Conservation (phyloP, 352 stramenopile species). For the Thraustochytrium striatum region DNA sequence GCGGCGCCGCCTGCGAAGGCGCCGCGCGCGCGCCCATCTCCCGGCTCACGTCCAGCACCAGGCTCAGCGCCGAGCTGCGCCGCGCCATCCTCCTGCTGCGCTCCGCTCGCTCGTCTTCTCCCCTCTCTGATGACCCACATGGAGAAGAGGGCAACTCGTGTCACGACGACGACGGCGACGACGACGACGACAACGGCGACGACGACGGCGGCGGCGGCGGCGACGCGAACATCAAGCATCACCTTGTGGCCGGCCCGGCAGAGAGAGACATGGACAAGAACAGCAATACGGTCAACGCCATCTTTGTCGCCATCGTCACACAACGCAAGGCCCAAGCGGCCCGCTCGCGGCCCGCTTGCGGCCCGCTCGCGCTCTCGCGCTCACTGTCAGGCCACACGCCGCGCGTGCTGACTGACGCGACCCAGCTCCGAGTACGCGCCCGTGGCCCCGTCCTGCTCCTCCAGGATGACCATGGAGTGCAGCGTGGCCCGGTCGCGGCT, state of each 20-base stretch:
- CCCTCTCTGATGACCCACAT: not conserved
- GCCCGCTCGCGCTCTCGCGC: too few relatives aligned
- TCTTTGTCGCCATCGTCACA: not conserved
- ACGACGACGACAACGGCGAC: too few relatives aligned
- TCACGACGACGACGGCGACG: too few relatives aligned
- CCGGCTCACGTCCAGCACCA: constrained; percentile 33
- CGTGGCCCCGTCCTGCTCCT: not conserved
- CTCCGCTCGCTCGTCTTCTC: not conserved
- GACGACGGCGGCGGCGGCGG: too few relatives aligned
- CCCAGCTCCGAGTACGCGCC: constrained; percentile 23
- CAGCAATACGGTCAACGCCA: not conserved
- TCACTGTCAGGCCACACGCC: not conserved
- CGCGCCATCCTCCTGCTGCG: constrained; percentile 4
- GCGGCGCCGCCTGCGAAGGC: not conserved
- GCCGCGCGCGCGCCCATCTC: not conserved
- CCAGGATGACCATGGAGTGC: constrained; percentile 36
- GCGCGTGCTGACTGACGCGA: constrained; percentile 29
- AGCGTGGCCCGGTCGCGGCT: constrained; percentile 27
- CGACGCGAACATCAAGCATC: too few relatives aligned
- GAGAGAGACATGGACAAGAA: not conserved
- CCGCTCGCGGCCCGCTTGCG: too few relatives aligned
- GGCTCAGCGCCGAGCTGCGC: not conserved
- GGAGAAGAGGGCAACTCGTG: not conserved
- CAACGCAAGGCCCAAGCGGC: too few relatives aligned
- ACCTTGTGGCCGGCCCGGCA: too few relatives aligned